Evolutionary conservation across 495 filamentous ascomycete genomes (phyloP).

Genomic region (Neurospora sp.): DNA sequence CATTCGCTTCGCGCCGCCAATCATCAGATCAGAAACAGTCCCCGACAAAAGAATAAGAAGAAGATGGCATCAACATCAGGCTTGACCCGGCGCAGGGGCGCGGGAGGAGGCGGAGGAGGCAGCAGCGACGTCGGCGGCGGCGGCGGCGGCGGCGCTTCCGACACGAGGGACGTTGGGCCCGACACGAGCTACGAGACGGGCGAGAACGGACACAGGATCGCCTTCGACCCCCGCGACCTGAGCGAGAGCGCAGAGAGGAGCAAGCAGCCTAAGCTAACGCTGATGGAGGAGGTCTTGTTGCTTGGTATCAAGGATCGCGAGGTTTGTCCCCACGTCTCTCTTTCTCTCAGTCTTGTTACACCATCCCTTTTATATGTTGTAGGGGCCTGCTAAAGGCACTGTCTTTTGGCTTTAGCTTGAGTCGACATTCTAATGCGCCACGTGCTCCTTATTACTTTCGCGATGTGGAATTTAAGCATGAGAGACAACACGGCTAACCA

Average conservation of each 20-base stretch:
- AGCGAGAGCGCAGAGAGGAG: slow-evolving; percentile 92
- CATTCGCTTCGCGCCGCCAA: background rate
- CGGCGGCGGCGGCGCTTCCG: slow-evolving; percentile 21
- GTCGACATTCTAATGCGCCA: background rate
- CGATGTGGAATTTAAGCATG: background rate
- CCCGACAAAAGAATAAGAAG: background rate
- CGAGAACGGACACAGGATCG: slow-evolving; percentile 98
- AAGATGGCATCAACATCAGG: slow-evolving; percentile 17
- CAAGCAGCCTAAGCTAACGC: slow-evolving; percentile 94
- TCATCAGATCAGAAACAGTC: background rate
- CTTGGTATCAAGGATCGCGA: slow-evolving; percentile 98
- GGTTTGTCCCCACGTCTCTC: slow-evolving; percentile 38
- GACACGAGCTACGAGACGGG: slow-evolving; percentile 87
- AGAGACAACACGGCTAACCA: background rate
- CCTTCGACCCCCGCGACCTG: slow-evolving; percentile 93
- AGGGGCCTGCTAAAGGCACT: background rate
- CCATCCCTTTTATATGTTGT: background rate
- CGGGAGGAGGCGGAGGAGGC: slow-evolving; percentile 12
- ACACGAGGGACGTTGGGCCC: slow-evolving; percentile 51
- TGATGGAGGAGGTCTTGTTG: slow-evolving; percentile 96
- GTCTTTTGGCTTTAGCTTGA: background rate
- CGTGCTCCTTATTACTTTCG: background rate
- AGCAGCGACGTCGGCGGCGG: slow-evolving; percentile 8
- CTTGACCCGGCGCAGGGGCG: slow-evolving; percentile 27
- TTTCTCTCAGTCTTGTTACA: background rate